Evolutionary conservation across 1,139 yeast genomes (phyloP).

Genomic region (Pichia sp.): DNA sequence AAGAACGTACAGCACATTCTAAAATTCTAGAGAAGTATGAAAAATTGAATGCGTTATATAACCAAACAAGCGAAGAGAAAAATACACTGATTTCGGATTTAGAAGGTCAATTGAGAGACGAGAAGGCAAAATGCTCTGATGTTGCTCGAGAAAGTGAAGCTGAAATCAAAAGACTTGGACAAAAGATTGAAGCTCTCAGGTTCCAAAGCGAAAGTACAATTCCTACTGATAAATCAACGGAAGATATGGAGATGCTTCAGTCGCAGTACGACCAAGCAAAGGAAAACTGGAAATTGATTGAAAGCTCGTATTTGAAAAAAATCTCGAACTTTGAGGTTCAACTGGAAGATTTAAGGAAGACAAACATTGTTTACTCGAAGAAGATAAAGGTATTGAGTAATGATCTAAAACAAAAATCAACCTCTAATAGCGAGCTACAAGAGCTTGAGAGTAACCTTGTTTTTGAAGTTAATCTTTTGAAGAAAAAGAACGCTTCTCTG

Average conservation of each 20-base stretch:
- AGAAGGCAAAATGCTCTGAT: slow-evolving; percentile 13
- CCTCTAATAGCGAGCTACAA: slow-evolving; percentile 24
- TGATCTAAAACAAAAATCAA: slow-evolving; percentile 28
- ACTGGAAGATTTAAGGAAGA: slow-evolving; percentile 28
- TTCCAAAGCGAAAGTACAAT: slow-evolving; percentile 27
- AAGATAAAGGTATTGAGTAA: slow-evolving; percentile 29
- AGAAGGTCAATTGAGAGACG: slow-evolving; percentile 30
- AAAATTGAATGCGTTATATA: slow-evolving; percentile 40
- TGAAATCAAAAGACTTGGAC: slow-evolving; percentile 49
- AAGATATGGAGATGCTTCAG: slow-evolving; percentile 46
- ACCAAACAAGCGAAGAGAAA: slow-evolving; percentile 38
- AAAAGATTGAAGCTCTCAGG: slow-evolving; percentile 42
- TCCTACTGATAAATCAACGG: slow-evolving; percentile 3
- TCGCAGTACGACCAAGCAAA: slow-evolving; percentile 60
- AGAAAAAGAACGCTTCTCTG: not conserved
- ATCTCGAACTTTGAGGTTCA: slow-evolving; percentile 31
- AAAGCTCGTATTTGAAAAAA: slow-evolving; percentile 30
- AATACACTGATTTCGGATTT: slow-evolving; percentile 28
- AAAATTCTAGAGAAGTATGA: slow-evolving; percentile 36
- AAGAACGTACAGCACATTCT: slow-evolving; percentile 34
- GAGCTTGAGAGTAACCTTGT: slow-evolving; percentile 22
- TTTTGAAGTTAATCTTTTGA: slow-evolving; percentile 11
- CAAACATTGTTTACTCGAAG: slow-evolving; percentile 28
- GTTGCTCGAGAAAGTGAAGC: slow-evolving; percentile 38
- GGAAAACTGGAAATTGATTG: slow-evolving; percentile 33